Evolutionary conservation across 202 grass and related monocot genomes (phyloP).

Genomic region (Carex arenaria): DNA sequence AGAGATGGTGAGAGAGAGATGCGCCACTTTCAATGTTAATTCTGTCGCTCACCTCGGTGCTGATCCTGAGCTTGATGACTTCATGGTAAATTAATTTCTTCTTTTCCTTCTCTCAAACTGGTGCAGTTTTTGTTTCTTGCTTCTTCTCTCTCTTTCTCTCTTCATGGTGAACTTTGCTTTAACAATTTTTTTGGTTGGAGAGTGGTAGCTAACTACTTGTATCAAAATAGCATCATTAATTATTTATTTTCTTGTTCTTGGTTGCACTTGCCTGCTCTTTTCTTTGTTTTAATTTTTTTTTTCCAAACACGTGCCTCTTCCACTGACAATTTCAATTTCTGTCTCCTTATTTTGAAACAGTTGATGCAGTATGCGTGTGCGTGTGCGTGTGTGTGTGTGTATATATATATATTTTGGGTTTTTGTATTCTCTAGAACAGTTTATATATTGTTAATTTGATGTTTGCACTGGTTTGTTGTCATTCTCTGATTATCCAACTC

Average conservation of each 20-base stretch:
- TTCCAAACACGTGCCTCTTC: not conserved
- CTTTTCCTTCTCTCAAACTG: slow-evolving; percentile 18
- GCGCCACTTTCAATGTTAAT: not conserved
- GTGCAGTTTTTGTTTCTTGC: not conserved
- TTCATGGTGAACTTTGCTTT: not conserved
- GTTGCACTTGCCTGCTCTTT: not conserved
- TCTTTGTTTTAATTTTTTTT: not conserved
- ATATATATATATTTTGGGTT: no score
- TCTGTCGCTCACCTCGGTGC: slow-evolving; percentile 37
- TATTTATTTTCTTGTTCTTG: not conserved
- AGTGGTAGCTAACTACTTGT: not conserved
- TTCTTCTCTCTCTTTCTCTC: not conserved
- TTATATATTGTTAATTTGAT: no score
- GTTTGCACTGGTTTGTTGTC: no score
- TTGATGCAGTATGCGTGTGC: not conserved
- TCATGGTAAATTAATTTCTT: slow-evolving; percentile 55
- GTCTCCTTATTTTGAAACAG: not conserved
- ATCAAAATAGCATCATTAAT: not conserved
- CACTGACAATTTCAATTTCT: slow-evolving; percentile 2
- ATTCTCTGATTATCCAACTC: no score
- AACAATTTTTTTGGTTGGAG: not conserved
- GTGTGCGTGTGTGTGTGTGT: no score
- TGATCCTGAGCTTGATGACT: slow-evolving; percentile 95
- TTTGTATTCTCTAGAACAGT: not conserved
- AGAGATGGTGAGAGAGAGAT: slow-evolving; percentile 61